These are phyloP conservation scores for Candida vaughaniae DNA, from an alignment of 805 yeast genomes.

Conservation along the genomic window DNA sequence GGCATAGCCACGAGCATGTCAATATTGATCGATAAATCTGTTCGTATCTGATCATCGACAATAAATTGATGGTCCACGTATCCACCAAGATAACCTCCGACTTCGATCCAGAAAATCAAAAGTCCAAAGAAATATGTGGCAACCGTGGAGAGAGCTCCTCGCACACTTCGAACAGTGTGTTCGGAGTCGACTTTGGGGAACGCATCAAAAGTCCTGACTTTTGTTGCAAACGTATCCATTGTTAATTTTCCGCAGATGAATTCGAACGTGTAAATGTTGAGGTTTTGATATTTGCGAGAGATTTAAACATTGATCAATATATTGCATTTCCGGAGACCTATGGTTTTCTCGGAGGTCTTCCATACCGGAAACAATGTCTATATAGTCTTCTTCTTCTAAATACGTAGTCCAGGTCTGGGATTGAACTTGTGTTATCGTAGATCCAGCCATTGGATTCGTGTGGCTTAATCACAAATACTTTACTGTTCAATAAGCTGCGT, in stretches of 20 bases:
- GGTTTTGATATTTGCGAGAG: background rate
- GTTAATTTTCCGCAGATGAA: no score
- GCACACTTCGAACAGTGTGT: conserved; percentile 67
- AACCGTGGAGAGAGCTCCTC: conserved; percentile 77
- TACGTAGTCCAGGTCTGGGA: conserved; percentile 34
- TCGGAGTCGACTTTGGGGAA: conserved; percentile 45
- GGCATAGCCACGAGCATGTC: conserved; percentile 84
- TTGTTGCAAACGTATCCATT: conserved; percentile 36
- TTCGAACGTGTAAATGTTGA: no score
- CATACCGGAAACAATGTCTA: conserved; percentile 51
- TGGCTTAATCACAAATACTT: conserved; percentile 19
- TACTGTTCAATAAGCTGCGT: conserved; percentile 32
- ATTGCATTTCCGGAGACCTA: background rate
- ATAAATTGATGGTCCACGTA: conserved; percentile 71
- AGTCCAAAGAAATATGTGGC: conserved; percentile 60
- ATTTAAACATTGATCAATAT: no score
- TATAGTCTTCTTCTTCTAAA: conserved; percentile 59
- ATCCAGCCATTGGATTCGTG: conserved; percentile 51
- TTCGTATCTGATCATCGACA: conserved; percentile 62
- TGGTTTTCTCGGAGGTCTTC: conserved; percentile 19
- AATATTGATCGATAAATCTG: conserved; percentile 65
- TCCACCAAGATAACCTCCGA: conserved; percentile 86
- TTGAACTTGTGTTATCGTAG: conserved; percentile 29
- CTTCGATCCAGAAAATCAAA: conserved; percentile 76
- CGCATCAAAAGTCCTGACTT: conserved; percentile 48